These are phyloP conservation scores for Chloris gayana DNA, from an alignment of 176 grass and related monocot genomes.

Conservation along the genomic window DNA sequence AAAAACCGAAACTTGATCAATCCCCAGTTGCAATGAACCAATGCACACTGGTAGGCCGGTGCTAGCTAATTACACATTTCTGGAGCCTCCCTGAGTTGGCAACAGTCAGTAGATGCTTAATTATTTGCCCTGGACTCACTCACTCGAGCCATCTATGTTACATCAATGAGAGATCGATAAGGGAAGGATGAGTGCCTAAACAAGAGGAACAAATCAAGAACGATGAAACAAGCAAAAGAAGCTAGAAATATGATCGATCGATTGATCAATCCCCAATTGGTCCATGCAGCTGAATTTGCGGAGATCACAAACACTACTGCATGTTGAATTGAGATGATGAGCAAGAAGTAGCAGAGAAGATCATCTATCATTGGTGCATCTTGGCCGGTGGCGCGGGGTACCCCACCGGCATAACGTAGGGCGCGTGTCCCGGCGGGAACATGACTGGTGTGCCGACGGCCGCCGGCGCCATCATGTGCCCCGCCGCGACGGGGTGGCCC, in stretches of 20 bases:
- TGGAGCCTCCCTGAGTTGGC: constrained; percentile 23
- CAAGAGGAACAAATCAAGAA: constrained; percentile 42
- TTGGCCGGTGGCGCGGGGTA: constrained; percentile 70
- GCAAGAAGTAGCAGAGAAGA: not conserved
- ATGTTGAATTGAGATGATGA: too few relatives aligned
- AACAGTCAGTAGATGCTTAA: constrained; percentile 44
- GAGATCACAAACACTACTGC: not conserved
- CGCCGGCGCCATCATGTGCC: constrained; percentile 63
- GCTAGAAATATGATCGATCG: not conserved
- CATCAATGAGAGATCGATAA: constrained; percentile 27
- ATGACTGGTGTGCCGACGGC: constrained; percentile 87
- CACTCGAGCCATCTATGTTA: constrained; percentile 26
- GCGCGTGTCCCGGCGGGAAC: constrained; percentile 80
- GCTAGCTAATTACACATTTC: constrained; percentile 45
- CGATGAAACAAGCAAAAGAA: not conserved
- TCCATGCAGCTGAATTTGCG: not conserved
- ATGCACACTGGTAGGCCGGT: constrained; percentile 10
- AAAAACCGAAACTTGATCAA: constrained; percentile 23
- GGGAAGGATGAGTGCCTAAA: constrained; percentile 5
- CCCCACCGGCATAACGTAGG: constrained; percentile 81
- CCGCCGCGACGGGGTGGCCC: constrained; percentile 67
- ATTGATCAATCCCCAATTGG: not conserved
- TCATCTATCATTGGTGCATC: constrained; percentile 64
- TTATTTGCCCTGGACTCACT: constrained; percentile 38
- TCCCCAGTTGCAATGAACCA: constrained; percentile 22